Conservation (phyloP, 805 yeast species). For the Saccharomycopsis sp. region DNA sequence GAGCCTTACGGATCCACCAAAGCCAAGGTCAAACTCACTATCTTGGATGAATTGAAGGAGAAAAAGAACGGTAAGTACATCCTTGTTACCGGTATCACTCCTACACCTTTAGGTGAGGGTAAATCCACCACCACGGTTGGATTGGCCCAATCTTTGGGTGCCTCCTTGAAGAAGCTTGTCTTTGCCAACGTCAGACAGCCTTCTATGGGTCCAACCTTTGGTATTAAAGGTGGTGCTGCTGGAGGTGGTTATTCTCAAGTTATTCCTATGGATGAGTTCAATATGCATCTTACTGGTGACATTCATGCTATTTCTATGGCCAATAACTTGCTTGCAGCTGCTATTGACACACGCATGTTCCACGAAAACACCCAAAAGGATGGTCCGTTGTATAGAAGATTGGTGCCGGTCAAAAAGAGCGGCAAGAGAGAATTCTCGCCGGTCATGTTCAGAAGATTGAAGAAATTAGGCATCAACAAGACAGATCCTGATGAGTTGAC, state of each 20-base stretch:
- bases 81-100: conserved; percentile 77
- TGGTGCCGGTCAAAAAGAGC: conserved; percentile 62
- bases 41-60: conserved; percentile 55
- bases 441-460: conserved; percentile 60
- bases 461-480: conserved; percentile 61
- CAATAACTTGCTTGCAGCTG: conserved; percentile 75
- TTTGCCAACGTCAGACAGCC: conserved; percentile 84
- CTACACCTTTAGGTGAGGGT: conserved; percentile 84
- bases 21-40: conserved; percentile 64
- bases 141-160: conserved; percentile 73
- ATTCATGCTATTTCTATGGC: conserved; percentile 83
- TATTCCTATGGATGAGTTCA: conserved; percentile 84
- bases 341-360: conserved; percentile 80
- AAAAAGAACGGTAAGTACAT: conserved; percentile 63
- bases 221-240: conserved; percentile 87
- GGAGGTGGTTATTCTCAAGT: conserved; percentile 88
- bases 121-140: conserved; percentile 82
- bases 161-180: conserved; percentile 60
- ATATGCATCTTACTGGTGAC: conserved; percentile 82
- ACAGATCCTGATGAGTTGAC: conserved; percentile 69
- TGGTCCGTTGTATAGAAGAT: conserved; percentile 64
- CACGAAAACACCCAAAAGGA: conserved; percentile 72
- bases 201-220: conserved; percentile 84
- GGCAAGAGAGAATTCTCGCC: conserved; percentile 62
- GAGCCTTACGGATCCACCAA: conserved; percentile 73